Evolutionary conservation across 345 rosid species (phyloP), one percentile per base, ranked within the genome.

Genomic region (Gossypium herbaceum): DNA sequence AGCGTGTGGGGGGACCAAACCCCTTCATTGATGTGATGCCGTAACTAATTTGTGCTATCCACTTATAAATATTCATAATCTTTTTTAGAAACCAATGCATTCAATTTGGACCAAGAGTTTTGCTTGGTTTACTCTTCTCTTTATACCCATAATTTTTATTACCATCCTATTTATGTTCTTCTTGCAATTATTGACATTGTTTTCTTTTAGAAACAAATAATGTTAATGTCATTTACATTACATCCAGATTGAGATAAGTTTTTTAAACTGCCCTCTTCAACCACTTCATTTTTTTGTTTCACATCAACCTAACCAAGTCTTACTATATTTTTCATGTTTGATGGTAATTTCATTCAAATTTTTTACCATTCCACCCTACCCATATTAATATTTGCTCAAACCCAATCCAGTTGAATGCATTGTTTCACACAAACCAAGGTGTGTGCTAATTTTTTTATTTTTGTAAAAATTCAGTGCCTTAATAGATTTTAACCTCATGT

Each of bases 1-100:
- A 48, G 67, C 48, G 60, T 20, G 72, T 10, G 51, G 55, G 76
- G 82, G 84, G 82, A 73, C 80, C 78, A 69, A 48, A 55, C 12
- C 74, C 52, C 41, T 34, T 34, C 39, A 65, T 16, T 52, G 73
- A 70, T 70, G 73, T 70, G 73, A 70, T 70, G 73, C 73, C 61
- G 25, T 52, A 70, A 70, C 73, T 52, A 70, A 70, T 52, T 51
- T 51, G 59, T 69, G 59, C 10, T 27, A 50, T 69, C 12, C 11
- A 12, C 52, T 44, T 60, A 19, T 64, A n/a, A 41, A 67, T 45
- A 29, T 52, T 70, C 17, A 29, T 29, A n/a, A 47, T 65, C 65
- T 12, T 5, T 29, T 27, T 25, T 25, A 25, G 11, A 27, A 16
- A n/a, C 7, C 29, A 10, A 39, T 69, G 73, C 25, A 51, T 51